Evolutionary conservation across 2,329 filamentous ascomycete genomes (phyloP), one percentile per base, ranked within the genome.

Genomic region (Diaporthe vexans): DNA sequence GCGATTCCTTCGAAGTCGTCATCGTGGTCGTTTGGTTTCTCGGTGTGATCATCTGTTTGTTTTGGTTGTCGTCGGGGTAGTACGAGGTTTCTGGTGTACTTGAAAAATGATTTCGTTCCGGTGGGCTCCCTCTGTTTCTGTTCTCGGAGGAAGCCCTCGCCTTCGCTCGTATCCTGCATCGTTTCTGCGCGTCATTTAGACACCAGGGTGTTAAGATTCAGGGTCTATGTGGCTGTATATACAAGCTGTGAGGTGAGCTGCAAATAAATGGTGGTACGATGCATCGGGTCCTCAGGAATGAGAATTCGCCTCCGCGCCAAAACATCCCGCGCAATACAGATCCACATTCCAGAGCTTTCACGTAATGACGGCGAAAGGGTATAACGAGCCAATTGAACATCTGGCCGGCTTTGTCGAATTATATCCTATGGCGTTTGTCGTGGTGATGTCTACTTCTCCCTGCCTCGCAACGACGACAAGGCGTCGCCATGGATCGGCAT

Each of bases 161-260:
- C 72, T 70, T 76, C 74, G 61, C 33, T 51, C n/a, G 48, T 17
- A 54, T 72, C 73, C 40, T 74, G 35, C 43, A 48, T 70, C 54
- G 61, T 74, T 17, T 40, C 59, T n/a, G 19, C 1, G 37, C 24
- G 17, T 37, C 43, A 51, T 54, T 43, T 15, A 13, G 19, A 46
- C 24, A 21, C 11, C 4, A 3, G 33, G 33, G 4, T 13, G 8
- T 6, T 1, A 24, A 17, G 24, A 65, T 21, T 15, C 9, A 52
- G 48, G 15, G n/a, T 54, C 35, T 24, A 48, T 37, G 9, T n/a
- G 43, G 17, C 19, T 54, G 70, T 29, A 29, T 7, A 17, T 40
- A 19, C 24, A 19, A 7, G 24, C 24, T 13, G n/a, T 26, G 15
- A 19, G 15, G 13, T 43, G 15, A 17, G 43, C n/a, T 54, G 46